Conservation (phyloP, 2,329 filamentous ascomycete species). For the Colletotrichum sp. region DNA sequence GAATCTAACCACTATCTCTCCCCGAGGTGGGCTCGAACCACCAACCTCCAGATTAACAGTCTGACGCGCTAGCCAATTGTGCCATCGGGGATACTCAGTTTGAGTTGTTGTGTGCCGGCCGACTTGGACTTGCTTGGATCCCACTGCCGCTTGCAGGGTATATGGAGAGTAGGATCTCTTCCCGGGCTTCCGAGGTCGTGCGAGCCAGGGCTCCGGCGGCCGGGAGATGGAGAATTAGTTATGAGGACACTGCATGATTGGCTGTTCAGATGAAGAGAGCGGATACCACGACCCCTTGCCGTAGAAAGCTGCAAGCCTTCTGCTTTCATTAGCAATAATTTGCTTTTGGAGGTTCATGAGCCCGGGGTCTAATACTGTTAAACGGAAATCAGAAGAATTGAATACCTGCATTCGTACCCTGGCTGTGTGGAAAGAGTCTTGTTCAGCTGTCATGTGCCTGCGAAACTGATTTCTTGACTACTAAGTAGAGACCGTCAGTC, state of each 20-base stretch:
- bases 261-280: not conserved
- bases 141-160: not conserved
- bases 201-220: not conserved
- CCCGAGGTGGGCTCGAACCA: constrained; percentile 22
- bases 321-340: not conserved
- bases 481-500: not conserved
- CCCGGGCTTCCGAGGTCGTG: not conserved
- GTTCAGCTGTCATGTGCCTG: not conserved
- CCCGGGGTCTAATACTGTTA: not conserved
- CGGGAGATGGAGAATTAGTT: not conserved
- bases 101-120: not conserved
- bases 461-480: not conserved
- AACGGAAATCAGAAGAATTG: not conserved
- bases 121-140: not conserved
- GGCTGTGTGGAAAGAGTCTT: not conserved
- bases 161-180: not conserved
- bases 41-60: constrained; percentile 23
- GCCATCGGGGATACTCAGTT: constrained; percentile 14
- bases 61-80: constrained; percentile 23
- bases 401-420: not conserved
- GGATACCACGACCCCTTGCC: not conserved
- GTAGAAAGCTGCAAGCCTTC: not conserved
- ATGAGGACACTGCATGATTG: not conserved
- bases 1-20: constrained; percentile 6
- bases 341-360: not conserved